Conservation (phyloP, 345 rosid species). For the Eucalyptus polybractea region DNA sequence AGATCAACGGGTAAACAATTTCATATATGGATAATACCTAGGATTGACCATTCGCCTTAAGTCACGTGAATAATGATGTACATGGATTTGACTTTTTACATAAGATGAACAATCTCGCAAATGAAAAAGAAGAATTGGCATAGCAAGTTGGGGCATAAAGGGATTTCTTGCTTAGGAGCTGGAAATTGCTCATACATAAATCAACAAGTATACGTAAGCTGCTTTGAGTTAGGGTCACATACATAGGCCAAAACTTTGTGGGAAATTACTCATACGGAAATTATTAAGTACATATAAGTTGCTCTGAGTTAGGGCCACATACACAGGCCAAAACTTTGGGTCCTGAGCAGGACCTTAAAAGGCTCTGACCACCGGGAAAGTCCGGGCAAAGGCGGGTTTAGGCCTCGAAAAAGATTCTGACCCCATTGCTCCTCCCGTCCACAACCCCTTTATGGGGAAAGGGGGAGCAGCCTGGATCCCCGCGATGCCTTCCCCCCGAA, state of each 20-base stretch:
- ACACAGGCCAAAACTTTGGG: background rate
- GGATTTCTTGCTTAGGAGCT: background rate
- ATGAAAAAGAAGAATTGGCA: background rate
- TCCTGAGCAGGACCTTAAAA: too few relatives aligned
- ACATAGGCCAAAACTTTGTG: background rate
- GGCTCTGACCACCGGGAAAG: too few relatives aligned
- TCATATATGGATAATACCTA: background rate
- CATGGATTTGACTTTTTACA: background rate
- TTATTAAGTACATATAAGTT: background rate
- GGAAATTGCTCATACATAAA: background rate
- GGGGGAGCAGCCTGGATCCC: too few relatives aligned
- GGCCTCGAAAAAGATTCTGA: too few relatives aligned
- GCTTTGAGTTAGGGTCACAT: background rate
- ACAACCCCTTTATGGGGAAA: too few relatives aligned
- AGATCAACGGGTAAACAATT: background rate
- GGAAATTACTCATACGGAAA: background rate
- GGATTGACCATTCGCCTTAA: background rate
- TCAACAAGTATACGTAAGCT: background rate
- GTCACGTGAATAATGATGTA: background rate
- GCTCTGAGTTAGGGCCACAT: background rate
- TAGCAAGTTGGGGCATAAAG: background rate
- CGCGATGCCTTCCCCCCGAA: rapidly evolving
- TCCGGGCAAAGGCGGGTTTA: too few relatives aligned
- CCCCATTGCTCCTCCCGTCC: too few relatives aligned
- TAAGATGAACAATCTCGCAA: background rate